phyloP scores from a whole-genome alignment of 495 filamentous ascomycete species.

The Podospora tetraspora region DNA sequence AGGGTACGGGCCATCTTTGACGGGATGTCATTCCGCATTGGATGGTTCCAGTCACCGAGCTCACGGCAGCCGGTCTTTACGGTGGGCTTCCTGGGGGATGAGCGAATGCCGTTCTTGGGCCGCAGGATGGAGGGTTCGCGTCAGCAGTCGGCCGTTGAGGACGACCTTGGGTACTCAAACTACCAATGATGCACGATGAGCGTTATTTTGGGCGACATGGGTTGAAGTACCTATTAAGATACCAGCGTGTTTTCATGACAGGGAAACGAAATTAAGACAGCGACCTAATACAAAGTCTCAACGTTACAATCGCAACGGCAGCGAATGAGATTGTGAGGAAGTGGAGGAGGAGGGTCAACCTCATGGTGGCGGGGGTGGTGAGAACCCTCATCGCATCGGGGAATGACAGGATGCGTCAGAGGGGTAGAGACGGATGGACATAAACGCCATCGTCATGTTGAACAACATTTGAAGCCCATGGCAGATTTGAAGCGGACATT shows the following conservation, averaged over 20 bases:
- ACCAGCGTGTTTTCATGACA: not conserved
- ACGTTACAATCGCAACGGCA: not conserved
- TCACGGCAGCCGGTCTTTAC: not conserved
- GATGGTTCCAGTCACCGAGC: not conserved
- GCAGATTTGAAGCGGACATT: no score
- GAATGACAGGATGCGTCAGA: no score
- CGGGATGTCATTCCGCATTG: not conserved
- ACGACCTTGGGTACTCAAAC: not conserved
- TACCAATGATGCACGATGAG: not conserved
- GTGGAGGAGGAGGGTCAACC: no score
- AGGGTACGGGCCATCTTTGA: not conserved
- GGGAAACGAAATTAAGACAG: not conserved
- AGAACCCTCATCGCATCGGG: no score
- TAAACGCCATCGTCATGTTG: no score
- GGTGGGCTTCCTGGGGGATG: not conserved
- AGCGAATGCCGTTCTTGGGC: not conserved
- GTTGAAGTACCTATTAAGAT: not conserved
- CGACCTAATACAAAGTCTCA: not conserved
- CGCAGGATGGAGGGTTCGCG: not conserved
- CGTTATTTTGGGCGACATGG: not conserved
- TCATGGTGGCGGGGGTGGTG: no score
- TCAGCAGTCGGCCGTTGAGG: not conserved
- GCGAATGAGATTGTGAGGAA: no score
- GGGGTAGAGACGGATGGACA: no score
- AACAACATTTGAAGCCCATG: no score